Percentiles rank a stretch among this genome's conserved stretches.
Conservation (phyloP, 441 rosid genomes). For the Pelargonium fulgidum region DNA sequence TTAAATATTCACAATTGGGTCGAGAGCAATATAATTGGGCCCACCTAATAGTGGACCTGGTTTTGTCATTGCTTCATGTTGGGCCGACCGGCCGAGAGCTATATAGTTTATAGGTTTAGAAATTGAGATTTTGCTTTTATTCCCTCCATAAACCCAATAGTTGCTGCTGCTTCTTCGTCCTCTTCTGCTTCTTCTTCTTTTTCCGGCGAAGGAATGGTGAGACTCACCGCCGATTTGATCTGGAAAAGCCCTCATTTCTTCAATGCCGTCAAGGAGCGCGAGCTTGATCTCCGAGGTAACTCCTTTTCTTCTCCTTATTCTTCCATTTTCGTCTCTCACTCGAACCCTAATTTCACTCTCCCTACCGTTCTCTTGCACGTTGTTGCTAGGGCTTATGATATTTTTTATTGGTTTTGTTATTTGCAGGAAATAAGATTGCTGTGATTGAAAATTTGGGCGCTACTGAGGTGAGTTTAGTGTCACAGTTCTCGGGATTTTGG, state of each 20-base stretch:
- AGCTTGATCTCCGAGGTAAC: constrained; percentile 80
- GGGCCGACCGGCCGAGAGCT: constrained; percentile 3
- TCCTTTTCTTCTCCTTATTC: not conserved
- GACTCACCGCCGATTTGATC: constrained; percentile 25
- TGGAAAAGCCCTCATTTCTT: constrained; percentile 30
- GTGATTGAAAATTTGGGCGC: constrained; percentile 96
- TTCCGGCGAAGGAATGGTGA: constrained; percentile 14
- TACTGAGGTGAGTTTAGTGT: constrained; percentile 57
- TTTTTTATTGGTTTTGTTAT: not conserved
- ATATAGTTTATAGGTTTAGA: not conserved
- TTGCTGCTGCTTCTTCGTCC: not conserved
- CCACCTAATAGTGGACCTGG: not conserved
- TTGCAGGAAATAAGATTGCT: constrained; percentile 82
- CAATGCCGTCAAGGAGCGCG: constrained; percentile 28
- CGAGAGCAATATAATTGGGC: too few species aligned
- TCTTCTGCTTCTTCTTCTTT: not conserved
- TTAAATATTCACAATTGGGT: too few species aligned
- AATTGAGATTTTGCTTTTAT: not conserved
- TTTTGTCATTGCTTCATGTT: not conserved
- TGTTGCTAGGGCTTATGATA: not conserved
- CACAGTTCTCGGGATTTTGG: not conserved
- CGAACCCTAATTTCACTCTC: constrained; percentile 14
- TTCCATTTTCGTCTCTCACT: not conserved
- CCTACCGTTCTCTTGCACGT: not conserved
- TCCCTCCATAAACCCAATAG: not conserved